A percentile compares a stretch with the other conserved stretches of the same genome.
phyloP scores from a whole-genome alignment of 306 rosid genomes.

The Prinsepia uniflora region DNA sequence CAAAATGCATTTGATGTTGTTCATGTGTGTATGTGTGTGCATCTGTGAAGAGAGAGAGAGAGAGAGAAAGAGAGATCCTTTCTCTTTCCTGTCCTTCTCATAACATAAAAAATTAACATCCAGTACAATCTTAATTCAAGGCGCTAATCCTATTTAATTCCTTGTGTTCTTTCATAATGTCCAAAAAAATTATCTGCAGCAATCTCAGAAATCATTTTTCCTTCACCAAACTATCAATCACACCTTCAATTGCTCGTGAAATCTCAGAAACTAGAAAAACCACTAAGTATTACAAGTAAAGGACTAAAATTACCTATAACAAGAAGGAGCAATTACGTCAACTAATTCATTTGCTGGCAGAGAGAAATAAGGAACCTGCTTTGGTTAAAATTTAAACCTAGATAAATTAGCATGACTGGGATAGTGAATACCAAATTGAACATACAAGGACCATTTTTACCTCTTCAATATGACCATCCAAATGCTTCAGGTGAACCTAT shows the following conservation, averaged over 20 bases:
- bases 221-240: not conserved
- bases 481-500: slow-evolving; percentile 90
- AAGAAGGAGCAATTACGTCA: slow-evolving; percentile 97
- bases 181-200: not conserved
- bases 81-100: not conserved
- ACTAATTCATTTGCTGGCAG: slow-evolving; percentile 96
- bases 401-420: slow-evolving; percentile 32
- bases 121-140: not conserved
- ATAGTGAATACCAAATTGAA: slow-evolving; percentile 22
- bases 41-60: too few species aligned
- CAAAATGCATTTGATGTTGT: not conserved
- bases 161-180: not conserved
- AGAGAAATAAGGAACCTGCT: slow-evolving; percentile 97
- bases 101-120: not conserved
- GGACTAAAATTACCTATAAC: slow-evolving; percentile 64
- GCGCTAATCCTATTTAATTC: not conserved
- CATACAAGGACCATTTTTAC: slow-evolving; percentile 31
- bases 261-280: slow-evolving; percentile 1
- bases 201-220: not conserved
- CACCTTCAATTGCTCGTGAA: not conserved
- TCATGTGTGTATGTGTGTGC: too few species aligned
- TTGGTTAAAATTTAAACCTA: slow-evolving; percentile 33
- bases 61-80: too few species aligned
- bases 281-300: slow-evolving; percentile 1
- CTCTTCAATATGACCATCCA: slow-evolving; percentile 97